Base-by-base conservation (phyloP, 768 basidiomycete genomes). In the Amanita polypyramis region DNA sequence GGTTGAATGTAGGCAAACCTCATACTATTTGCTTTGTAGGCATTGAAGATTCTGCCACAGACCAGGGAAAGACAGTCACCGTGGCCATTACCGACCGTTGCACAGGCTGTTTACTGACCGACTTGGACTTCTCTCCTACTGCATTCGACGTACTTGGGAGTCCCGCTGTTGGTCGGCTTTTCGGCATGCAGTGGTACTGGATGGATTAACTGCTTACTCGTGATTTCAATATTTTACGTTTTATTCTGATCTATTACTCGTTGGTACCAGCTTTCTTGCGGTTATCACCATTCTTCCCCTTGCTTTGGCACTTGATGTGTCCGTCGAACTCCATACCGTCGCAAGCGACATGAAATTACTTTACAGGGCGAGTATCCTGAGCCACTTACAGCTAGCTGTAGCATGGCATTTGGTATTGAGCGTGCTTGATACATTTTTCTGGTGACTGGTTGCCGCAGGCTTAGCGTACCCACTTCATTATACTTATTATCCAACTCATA, bases 31-130 rank as follows among this genome's bases (percentile, higher is more conserved):
- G 23, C 47, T 48, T 19, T 9, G 4, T 50, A 37, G 9, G 37
- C 50, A 30, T 41, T 47, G 19, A 47, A 25, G 39, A 48, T 43
- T 35, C 55, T 9, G 55, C 30, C 52, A 36, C 52, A 85, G 84
- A 77, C 56, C 25, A 69, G 38, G 77, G 78, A 53, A 74, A 74
- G 25, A 57, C 55, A 1, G 67, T 79, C 43, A 64, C 59, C 0
- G 75, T 83, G 17, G 58, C 61, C 0, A 58, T 86, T 53, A 70
- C 68, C 4, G 87, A 91, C 61, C 71, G 84, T 17, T 89, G 88
- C 58, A 58, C 44, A 0, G 81, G 58, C 10, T 90, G 86, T 53
- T 52, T 51, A 0, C 0, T 61, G 6, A 68, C 59, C 42, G 71
- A 75, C 58, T 72, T 88, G 51, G 83, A 87, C 63, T 70, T 88